Evolutionary conservation across 345 rosid species (phyloP), one percentile per base, ranked within the genome.

Genomic region (Citrus glauca): DNA sequence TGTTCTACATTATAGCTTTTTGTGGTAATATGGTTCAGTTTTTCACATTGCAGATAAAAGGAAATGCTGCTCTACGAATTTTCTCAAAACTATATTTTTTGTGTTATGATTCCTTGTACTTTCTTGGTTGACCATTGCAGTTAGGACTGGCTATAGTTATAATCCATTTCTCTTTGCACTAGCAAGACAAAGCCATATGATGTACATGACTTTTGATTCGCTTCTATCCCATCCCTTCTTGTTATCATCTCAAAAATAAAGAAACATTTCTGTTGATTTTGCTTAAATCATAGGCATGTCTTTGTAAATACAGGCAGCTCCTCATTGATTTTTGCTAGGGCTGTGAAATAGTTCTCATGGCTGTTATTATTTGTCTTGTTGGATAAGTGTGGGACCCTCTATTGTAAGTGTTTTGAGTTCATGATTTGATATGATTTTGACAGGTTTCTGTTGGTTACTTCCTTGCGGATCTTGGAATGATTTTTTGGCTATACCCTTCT

Each of bases 381-480:
- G 7, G 40, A 66, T 57, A 55, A 25, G 38, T 61, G 4, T 72
- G 7, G 56, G 35, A 22, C 56, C 17, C 66, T 75, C 35, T 59
- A 35, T 33, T 17, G 37, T 16, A 42, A 56, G 22, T 70, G 71
- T 14, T 16, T 56, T 73, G 32, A 28, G 42, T 13, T 53, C 30
- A n/a, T 30, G 55, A 48, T 48, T 65, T 66, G 45, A 64, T 55
- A 24, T 61, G 53, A 50, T 74, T 74, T 48, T 83, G 78, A 80
- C 90, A 95, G 98, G 86, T 90, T 72, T 93, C 97, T 72, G 92
- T 91, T 85, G 98, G 98, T 32, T 95, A 93, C 89, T 95, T 95
- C 86, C 72, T 91, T 50, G 80, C 88, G 9, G 98, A 95, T 83
- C 91, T 95, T 65, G 91, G 79, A 71, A 92, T 92, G 95, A 95